Evolutionary conservation across 257 asterid species (phyloP), one percentile per base, ranked within the genome.

Genomic region (Nicotiana tabacum): DNA sequence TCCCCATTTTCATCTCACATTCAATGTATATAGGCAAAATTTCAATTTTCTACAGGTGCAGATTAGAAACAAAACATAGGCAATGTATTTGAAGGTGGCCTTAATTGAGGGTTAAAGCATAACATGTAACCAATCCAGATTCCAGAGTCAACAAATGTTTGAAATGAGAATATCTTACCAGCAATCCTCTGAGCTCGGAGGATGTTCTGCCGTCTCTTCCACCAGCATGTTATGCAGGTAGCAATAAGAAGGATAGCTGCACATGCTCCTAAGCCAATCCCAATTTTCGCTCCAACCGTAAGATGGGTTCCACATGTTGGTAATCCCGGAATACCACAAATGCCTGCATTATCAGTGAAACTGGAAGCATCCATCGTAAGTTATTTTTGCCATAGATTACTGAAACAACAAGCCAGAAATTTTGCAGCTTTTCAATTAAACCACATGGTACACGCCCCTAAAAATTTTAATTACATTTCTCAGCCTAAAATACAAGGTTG

Each of bases 251-350:
- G 86, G 65, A 94, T 60, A 12, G 88, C 89, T 66, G 93, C 86
- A 39, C 88, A 83, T 6, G 86, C 87, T 21, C 97, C 97, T 15
- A 94, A 68, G 51, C 87, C 98, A 18, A 96, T 81, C 66, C 98
- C 98, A 33, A 91, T 67, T 91, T 89, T 96, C 33, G 92, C 98
- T 68, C 98, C 97, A 72, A 87, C 65, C 5, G 98, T 89, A 62
- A 96, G 95, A 87, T 93, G 99, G 48, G 94, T 85, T 80, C 95
- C 97, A 33, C 99, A 96, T 53, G 93, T 57, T 81, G 85, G 91
- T 66, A 96, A 84, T 66, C 99, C 99, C 2, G 98, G 97, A 85
- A 96, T 92, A 83, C 99, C 99, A 29, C 99, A 96, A 10, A 96
- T 95, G 60, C 99, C 97, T 32, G 95, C 88, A 87, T 96, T 96